Evolutionary conservation across 2,329 filamentous ascomycete genomes (phyloP).

Genomic region (Aspergillus brunneoviolaceus): DNA sequence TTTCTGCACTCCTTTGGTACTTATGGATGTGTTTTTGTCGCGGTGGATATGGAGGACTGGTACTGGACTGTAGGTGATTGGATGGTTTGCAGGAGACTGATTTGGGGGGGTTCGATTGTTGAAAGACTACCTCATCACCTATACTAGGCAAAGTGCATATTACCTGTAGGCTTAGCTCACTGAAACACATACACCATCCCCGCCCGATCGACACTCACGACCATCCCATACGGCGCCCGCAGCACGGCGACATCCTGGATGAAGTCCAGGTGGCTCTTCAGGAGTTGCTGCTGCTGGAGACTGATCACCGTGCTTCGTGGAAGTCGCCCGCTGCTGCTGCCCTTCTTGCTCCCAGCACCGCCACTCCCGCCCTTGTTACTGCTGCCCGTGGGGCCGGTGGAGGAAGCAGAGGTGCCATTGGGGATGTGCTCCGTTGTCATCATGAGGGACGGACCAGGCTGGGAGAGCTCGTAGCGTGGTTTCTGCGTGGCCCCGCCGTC

Average conservation of each 20-base stretch:
- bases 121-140: background rate
- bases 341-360: slow-evolving; percentile 28
- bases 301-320: slow-evolving; percentile 82
- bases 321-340: slow-evolving; percentile 46
- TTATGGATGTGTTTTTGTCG: no score
- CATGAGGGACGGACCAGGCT: slow-evolving; percentile 62
- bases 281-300: slow-evolving; percentile 78
- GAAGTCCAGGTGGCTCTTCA: slow-evolving; percentile 83
- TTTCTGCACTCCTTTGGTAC: no score
- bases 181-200: slow-evolving; percentile 85
- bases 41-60: no score
- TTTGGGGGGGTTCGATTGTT: no score
- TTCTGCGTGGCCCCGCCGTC: slow-evolving; percentile 46
- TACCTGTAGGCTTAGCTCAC: background rate
- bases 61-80: no score
- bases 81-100: no score
- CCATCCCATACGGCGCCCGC: slow-evolving; percentile 89
- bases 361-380: slow-evolving; percentile 1
- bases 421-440: slow-evolving; percentile 65
- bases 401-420: slow-evolving; percentile 27
- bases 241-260: slow-evolving; percentile 86
- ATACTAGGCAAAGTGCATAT: background rate
- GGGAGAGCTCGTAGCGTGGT: slow-evolving; percentile 68
- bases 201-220: slow-evolving; percentile 82
- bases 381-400: background rate